Evolutionary conservation across 148 eudicot genomes (phyloP).

Genomic region (Chenopodium berlandieri): DNA sequence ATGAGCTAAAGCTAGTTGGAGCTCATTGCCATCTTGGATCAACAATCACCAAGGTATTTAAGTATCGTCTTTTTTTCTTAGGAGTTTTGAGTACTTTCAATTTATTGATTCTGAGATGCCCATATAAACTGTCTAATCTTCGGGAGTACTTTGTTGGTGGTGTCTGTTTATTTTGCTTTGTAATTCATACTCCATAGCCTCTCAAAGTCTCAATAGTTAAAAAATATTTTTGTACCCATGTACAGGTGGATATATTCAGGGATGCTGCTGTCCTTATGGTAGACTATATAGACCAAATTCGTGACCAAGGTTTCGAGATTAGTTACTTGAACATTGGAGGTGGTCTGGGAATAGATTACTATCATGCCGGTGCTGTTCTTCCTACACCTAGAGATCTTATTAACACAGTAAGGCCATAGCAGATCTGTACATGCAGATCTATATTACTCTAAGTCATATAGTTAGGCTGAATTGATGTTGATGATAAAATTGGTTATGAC

Average conservation of each 20-base stretch:
- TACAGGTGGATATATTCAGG: slow-evolving; percentile 86
- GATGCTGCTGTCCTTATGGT: slow-evolving; percentile 97
- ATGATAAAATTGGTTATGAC: background rate
- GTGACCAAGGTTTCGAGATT: slow-evolving; percentile 85
- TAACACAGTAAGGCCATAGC: slow-evolving; percentile 56
- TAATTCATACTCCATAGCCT: background rate
- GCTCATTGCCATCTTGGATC: slow-evolving; percentile 97
- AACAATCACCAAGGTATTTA: slow-evolving; percentile 79
- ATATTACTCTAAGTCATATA: background rate
- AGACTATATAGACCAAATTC: slow-evolving; percentile 78
- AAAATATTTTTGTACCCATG: slow-evolving; percentile 3
- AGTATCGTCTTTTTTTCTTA: background rate
- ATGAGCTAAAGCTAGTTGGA: slow-evolving; percentile 87
- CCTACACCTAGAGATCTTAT: slow-evolving; percentile 89
- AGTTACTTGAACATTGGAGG: slow-evolving; percentile 92
- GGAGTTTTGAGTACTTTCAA: background rate
- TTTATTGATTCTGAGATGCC: no score
- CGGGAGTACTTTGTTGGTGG: background rate
- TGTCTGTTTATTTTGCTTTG: background rate
- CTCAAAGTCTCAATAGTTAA: background rate
- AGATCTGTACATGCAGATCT: background rate
- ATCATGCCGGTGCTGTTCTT: slow-evolving; percentile 83
- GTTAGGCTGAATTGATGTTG: background rate
- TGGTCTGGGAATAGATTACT: slow-evolving; percentile 92
- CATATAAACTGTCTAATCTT: background rate